Evolutionary conservation across 306 rosid genomes (phyloP), one percentile per base, ranked within the genome.

Genomic region (Macrotyloma uniflorum): DNA sequence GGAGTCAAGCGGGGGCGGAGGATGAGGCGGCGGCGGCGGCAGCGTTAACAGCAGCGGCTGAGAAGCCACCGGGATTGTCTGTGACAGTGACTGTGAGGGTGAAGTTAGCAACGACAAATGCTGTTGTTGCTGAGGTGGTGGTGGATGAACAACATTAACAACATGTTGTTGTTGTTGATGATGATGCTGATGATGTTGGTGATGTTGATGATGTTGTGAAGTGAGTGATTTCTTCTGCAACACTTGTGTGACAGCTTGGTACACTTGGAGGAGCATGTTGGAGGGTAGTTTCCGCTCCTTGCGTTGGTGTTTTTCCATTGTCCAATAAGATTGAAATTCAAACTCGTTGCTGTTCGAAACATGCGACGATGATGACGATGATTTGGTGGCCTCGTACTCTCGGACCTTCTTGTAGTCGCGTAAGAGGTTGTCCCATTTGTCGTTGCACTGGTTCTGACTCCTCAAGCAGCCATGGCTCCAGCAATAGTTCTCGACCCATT

Each of bases 401-500:
- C 90, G 87, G 19, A 86, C 84, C 36, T 81, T 83, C 72, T 83
- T 80, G 38, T 83, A 86, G 24, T 86, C 90, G 3, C 90, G 83
- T 11, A 86, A 82, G 10, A 86, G 61, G 15, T 86, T 86, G 43
- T 86, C 90, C 90, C 90, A 86, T 12, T 86, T 86, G 32, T 86
- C 90, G 58, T 86, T 83, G 61, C 86, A 86, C 54, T 86, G 90
- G 57, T 84, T 86, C 50, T 83, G 85, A 84, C 90, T 86, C 12
- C 90, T 57, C 15, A 75, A 63, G 23, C 90, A 86, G 0, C 87
- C 90, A 0, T 71, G 82, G 67, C 23, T 83, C 90, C 90, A 86
- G 84, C 90, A 86, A 72, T 83, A 86, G 59, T 86, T 83, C 76
- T 86, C 90, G 2, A 86, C 90, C 87, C 90, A 83, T 20, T 86